Evolutionary conservation across 495 filamentous ascomycete species (phyloP).

Genomic region (Staphylotrichum longicolle): DNA sequence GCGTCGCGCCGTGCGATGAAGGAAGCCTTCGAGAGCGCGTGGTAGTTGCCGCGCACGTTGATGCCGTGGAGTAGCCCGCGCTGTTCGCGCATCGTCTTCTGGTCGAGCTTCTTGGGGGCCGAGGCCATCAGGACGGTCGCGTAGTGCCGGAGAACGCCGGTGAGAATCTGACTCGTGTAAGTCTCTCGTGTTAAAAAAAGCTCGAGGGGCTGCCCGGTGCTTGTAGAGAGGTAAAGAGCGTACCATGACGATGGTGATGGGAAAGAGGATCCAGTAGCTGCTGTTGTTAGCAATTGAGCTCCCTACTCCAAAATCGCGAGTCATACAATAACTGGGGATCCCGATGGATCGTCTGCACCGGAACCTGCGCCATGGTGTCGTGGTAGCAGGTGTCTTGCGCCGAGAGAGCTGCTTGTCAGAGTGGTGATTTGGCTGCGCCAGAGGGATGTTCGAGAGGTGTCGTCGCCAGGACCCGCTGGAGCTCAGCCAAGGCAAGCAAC

Average conservation of each 20-base stretch:
- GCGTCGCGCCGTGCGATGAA: conserved; percentile 79
- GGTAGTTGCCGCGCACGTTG: conserved; percentile 75
- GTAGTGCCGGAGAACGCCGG: conserved; percentile 94
- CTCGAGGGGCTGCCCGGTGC: not conserved
- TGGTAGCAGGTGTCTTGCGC: conserved; percentile 7
- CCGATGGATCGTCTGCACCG: conserved; percentile 92
- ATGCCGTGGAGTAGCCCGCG: conserved; percentile 82
- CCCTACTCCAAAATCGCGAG: not conserved
- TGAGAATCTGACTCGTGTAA: conserved; percentile 67
- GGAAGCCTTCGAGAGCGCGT: conserved; percentile 67
- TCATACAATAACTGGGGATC: conserved; percentile 95
- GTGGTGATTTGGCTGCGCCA: not conserved
- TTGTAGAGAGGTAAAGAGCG: conserved; percentile 8
- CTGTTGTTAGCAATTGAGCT: conserved; percentile 12
- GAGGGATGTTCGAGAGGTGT: conserved; percentile 11
- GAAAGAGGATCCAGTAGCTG: conserved; percentile 97
- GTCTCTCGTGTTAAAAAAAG: not conserved
- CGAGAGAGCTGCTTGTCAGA: not conserved
- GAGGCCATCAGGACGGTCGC: conserved; percentile 84
- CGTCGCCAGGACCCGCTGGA: conserved; percentile 8
- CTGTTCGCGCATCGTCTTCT: conserved; percentile 78
- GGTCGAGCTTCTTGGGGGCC: conserved; percentile 76
- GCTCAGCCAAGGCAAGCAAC: conserved; percentile 16
- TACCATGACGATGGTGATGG: conserved; percentile 97
- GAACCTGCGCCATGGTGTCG: conserved; percentile 74